A percentile compares a stretch with the other conserved stretches of the same genome.
Conservation (phyloP, 108 stramenopile genomes). For the Mediolabrus comicus region DNA sequence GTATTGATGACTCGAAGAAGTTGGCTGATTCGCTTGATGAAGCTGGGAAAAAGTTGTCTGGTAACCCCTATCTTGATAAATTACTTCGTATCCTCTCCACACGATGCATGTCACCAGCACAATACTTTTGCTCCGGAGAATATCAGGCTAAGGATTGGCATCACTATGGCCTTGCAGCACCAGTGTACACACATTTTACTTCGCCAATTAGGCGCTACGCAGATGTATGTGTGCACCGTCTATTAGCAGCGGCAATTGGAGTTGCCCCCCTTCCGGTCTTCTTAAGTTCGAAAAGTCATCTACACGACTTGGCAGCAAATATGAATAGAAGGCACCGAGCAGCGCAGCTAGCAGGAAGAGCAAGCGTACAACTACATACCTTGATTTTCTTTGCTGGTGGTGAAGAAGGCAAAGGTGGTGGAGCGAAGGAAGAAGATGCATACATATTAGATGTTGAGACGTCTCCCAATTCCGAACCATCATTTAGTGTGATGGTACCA, state of each 20-base stretch:
- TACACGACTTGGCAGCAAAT: constrained; percentile 93
- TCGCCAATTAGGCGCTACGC: constrained; percentile 99
- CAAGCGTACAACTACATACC: constrained; percentile 91
- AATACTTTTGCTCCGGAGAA: constrained; percentile 98
- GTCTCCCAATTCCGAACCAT: constrained; percentile 54
- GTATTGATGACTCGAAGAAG: constrained; percentile 90
- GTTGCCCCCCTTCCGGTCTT: constrained; percentile 88
- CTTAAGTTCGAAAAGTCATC: constrained; percentile 83
- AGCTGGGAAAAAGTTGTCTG: constrained; percentile 59
- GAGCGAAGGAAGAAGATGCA: constrained; percentile 81
- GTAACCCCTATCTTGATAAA: constrained; percentile 94
- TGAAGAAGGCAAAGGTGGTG: constrained; percentile 60
- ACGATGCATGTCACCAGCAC: constrained; percentile 96
- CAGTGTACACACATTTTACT: constrained; percentile 99
- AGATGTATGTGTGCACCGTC: constrained; percentile 98
- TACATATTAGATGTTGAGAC: constrained; percentile 91
- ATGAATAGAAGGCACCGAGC: constrained; percentile 97
- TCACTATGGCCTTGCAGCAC: constrained; percentile 99
- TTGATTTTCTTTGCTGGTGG: constrained; percentile 87
- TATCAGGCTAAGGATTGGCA: constrained; percentile 85
- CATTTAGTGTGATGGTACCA: constrained; percentile 92
- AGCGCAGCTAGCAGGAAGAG: constrained; percentile 94
- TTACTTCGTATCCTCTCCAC: constrained; percentile 96
- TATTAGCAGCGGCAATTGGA: constrained; percentile 93
- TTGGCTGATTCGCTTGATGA: constrained; percentile 95